Conservation (phyloP, 805 yeast species). For the Yamadazyma phyllophila region DNA sequence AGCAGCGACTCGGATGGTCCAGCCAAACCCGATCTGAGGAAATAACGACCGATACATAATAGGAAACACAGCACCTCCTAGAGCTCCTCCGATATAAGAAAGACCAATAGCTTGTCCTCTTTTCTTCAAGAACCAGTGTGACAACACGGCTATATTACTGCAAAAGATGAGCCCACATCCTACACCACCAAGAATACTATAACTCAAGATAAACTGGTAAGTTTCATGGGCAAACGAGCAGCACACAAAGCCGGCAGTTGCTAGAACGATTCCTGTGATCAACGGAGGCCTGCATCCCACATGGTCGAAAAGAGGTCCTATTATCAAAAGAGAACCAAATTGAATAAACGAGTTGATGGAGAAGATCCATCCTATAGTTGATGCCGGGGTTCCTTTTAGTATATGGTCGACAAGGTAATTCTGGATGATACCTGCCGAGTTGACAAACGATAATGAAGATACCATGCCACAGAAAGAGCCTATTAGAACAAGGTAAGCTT, state of each 20-base stretch:
- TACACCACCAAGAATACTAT: conserved; percentile 23
- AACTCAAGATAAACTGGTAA: conserved; percentile 26
- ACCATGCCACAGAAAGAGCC: conserved; percentile 29
- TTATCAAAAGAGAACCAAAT: conserved; percentile 23
- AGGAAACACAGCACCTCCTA: conserved; percentile 30
- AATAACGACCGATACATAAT: conserved; percentile 24
- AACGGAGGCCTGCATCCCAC: conserved; percentile 24
- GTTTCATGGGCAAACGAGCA: conserved; percentile 19
- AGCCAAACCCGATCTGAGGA: conserved; percentile 29
- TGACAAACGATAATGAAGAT: conserved; percentile 24
- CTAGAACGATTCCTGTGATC: conserved; percentile 17
- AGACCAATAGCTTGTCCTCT: conserved; percentile 28
- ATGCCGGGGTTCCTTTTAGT: conserved; percentile 13
- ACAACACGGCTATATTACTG: conserved; percentile 17
- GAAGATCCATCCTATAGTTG: conserved; percentile 29
- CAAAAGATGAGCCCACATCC: conserved; percentile 26
- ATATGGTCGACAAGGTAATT: conserved; percentile 17
- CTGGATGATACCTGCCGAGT: conserved; percentile 25
- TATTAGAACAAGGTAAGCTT: conserved; percentile 18
- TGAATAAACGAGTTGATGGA: conserved; percentile 24
- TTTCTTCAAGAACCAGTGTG: conserved; percentile 12
- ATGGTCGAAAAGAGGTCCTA: conserved; percentile 27
- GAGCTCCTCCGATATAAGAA: conserved; percentile 30
- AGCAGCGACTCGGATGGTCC: conserved; percentile 27
- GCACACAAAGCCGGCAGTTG: conserved; percentile 21